phyloP scores from a whole-genome alignment of 163 green algal species.

The Chlamydomonas reinhardtii region DNA sequence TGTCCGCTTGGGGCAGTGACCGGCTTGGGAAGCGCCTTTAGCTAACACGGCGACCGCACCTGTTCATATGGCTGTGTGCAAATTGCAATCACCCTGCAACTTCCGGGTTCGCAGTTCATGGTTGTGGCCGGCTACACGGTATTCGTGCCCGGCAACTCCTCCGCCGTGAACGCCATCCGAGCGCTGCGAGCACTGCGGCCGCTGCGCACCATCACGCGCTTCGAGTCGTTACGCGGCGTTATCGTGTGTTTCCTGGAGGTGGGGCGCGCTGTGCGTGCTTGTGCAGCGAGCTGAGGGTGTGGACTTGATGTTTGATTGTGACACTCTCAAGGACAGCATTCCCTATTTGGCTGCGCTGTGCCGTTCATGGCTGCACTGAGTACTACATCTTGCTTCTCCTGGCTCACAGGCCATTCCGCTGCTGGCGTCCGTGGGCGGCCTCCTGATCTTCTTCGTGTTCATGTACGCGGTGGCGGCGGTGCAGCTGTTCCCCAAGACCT shows the following conservation, averaged over 20 bases:
- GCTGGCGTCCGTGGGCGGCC: conserved; percentile 70
- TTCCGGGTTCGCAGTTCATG: conserved; percentile 18
- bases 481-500: conserved; percentile 53
- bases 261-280: background rate
- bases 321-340: too few species aligned
- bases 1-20: too few species aligned
- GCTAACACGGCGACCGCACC: too few species aligned
- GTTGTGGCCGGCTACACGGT: conserved; percentile 79
- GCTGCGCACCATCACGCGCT: conserved; percentile 86
- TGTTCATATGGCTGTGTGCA: too few species aligned
- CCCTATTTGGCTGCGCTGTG: too few species aligned
- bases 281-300: background rate
- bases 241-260: conserved; percentile 89
- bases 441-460: conserved; percentile 86
- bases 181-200: conserved; percentile 78
- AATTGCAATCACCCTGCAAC: too few species aligned
- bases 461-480: conserved; percentile 65
- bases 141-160: conserved; percentile 70
- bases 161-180: conserved; percentile 52
- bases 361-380: too few species aligned
- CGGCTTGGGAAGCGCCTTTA: too few species aligned
- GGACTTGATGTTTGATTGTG: too few species aligned
- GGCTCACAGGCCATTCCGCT: conserved; percentile 78
- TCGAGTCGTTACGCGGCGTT: conserved; percentile 81
- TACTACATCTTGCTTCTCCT: too few species aligned